These are phyloP conservation scores for Trichosporon asahii DNA, from an alignment of 1,284 basidiomycete genomes.

Conservation along the genomic window DNA sequence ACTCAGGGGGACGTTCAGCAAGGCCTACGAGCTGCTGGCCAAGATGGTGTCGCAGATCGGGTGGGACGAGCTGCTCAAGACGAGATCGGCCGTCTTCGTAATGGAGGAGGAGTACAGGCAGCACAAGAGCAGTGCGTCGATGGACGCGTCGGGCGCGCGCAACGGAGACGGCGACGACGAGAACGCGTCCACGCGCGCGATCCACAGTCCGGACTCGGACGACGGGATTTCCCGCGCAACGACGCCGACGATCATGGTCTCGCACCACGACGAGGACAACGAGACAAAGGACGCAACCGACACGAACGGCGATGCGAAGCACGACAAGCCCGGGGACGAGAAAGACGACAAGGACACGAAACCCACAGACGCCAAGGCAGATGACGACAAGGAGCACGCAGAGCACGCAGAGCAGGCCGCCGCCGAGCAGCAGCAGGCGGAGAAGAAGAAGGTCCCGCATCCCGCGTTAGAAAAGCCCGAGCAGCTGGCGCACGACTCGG, in stretches of 20 bases:
- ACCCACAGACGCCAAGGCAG: constrained; percentile 14
- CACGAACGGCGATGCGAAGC: constrained; percentile 17
- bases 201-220: constrained; percentile 25
- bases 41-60: constrained; percentile 88
- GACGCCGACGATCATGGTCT: constrained; percentile 86
- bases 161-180: constrained; percentile 58
- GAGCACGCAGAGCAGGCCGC: not conserved
- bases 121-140: constrained; percentile 59
- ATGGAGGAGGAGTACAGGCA: constrained; percentile 98
- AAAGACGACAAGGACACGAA: constrained; percentile 33
- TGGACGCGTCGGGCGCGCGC: constrained; percentile 24
- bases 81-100: constrained; percentile 90
- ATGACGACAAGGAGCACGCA: not conserved
- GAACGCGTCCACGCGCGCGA: constrained; percentile 62
- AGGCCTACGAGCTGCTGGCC: constrained; percentile 87
- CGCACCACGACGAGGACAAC: constrained; percentile 62
- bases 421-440: constrained; percentile 11
- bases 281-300: constrained; percentile 15
- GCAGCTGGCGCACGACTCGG: constrained; percentile 42
- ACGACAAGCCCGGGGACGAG: constrained; percentile 49
- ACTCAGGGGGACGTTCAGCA: constrained; percentile 89
- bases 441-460: constrained; percentile 24
- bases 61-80: constrained; percentile 97
- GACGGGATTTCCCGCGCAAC: constrained; percentile 28
- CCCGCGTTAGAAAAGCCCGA: constrained; percentile 51